These are phyloP conservation scores for Aureobasidium sp. DNA, from an alignment of 2,329 filamentous ascomycete species.

Conservation along the genomic window DNA sequence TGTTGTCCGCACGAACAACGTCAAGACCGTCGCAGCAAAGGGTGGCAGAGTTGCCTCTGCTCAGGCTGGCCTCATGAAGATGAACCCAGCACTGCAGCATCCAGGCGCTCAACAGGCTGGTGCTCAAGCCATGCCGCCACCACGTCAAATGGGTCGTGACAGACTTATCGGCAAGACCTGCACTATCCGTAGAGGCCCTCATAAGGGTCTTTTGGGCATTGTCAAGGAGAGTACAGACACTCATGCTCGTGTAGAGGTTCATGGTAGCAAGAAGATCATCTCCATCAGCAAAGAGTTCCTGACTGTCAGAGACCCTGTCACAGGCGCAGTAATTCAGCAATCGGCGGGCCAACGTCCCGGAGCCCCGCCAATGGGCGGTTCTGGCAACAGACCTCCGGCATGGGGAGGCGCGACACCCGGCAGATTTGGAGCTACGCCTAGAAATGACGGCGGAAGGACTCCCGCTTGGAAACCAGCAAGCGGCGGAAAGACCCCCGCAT, in stretches of 20 bases:
- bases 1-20: conserved; percentile 75
- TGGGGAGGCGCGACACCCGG: conserved; percentile 13
- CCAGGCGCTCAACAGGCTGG: conserved; percentile 47
- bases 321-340: conserved; percentile 67
- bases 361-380: conserved; percentile 28
- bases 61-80: conserved; percentile 75
- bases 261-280: conserved; percentile 88
- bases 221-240: conserved; percentile 90
- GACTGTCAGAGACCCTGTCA: conserved; percentile 72
- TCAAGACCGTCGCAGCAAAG: conserved; percentile 89
- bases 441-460: conserved; percentile 47
- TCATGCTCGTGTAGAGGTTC: conserved; percentile 81
- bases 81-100: conserved; percentile 84
- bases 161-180: conserved; percentile 85
- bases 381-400: conserved; percentile 30
- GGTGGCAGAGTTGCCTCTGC: conserved; percentile 65
- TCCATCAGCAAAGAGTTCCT: conserved; percentile 74
- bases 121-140: conserved; percentile 56
- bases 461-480: conserved; percentile 51
- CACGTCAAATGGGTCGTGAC: conserved; percentile 68
- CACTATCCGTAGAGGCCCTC: conserved; percentile 74
- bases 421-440: conserved; percentile 43
- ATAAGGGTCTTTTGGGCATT: conserved; percentile 89
- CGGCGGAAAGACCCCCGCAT: conserved; percentile 39
- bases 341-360: conserved; percentile 39